Evolutionary conservation across 2,329 filamentous ascomycete genomes (phyloP).

Genomic region (Fusarium beomiforme): DNA sequence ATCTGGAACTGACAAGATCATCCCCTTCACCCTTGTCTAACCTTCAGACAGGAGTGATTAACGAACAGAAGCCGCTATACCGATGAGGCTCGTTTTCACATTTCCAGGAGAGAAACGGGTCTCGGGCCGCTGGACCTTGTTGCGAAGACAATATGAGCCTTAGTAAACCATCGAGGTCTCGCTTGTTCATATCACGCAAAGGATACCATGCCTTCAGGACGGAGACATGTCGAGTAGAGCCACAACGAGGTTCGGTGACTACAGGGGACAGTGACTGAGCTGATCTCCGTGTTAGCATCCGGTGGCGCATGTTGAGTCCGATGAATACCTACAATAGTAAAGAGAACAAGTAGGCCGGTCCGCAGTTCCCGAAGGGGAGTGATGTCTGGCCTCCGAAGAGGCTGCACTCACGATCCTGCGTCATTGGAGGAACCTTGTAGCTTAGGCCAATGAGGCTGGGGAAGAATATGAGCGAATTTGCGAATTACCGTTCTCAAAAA

Average conservation of each 20-base stretch:
- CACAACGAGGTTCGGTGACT: background rate
- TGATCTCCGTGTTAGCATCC: constrained; percentile 16
- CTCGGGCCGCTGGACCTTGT: constrained; percentile 28
- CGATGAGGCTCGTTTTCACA: constrained; percentile 10
- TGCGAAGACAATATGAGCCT: background rate
- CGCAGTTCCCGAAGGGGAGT: constrained; percentile 25
- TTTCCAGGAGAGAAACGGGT: constrained; percentile 11
- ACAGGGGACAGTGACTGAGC: constrained; percentile 3
- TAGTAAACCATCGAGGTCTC: background rate
- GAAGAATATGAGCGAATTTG: background rate
- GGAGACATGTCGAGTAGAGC: constrained; percentile 7
- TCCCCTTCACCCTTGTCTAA: background rate
- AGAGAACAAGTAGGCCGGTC: constrained; percentile 19
- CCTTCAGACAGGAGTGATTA: constrained; percentile 1
- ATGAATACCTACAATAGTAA: background rate
- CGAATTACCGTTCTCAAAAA: background rate
- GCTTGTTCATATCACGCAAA: background rate
- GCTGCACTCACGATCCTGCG: constrained; percentile 15
- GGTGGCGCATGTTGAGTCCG: constrained; percentile 3
- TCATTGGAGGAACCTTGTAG: constrained; percentile 22
- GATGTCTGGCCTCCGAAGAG: constrained; percentile 23
- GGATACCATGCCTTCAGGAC: background rate
- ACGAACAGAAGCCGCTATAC: constrained; percentile 15
- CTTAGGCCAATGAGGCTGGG: background rate
- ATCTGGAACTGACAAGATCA: background rate